Evolutionary conservation across 176 grass and related monocot genomes (phyloP), one percentile per base, ranked within the genome.

Genomic region (Eleusine indica): DNA sequence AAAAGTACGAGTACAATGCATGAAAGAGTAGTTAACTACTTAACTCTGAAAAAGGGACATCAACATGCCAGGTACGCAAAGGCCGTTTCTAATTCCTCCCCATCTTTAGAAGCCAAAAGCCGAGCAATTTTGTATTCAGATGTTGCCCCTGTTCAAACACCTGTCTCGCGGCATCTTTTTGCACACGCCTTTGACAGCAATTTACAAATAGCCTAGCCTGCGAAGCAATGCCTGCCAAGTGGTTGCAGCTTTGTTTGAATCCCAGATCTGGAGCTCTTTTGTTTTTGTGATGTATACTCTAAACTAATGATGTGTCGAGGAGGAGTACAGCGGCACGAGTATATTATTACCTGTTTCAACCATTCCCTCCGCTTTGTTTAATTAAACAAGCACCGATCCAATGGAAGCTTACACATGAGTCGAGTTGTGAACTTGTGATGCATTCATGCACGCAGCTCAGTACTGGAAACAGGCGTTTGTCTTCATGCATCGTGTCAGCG

Each of bases 181-280:
- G 80, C 74, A 32, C 58, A 78, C 66, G 67, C 66, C 79, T 90
- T 87, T 80, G 70, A 48, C 54, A 70, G 16, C 32, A 62, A 72
- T 83, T 66, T 77, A 78, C 35, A 71, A 76, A 32, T 28, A 3
- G 21, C 1, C 1, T 57, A 8, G 10, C 4, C 30, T 35, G 46
- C 79, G 29, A 82, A 63, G 71, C 68, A 70, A 78, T 79, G 62
- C 70, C 1, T 37, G 84, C 88, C 75, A 64, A 87, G 78, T 79
- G 89, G 75, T 65, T 71, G n/a, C 80, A 83, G 80, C 80, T 84
- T 80, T 15, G 67, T 41, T 87, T 86, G 80, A 87, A 90, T 84
- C 84, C 70, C 66, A 87, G 89, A 90, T 90, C 89, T 80, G 43
- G 22, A 74, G 7, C 29, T 42, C 21, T 40, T 65, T 39, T 49